Evolutionary conservation across 306 rosid species (phyloP).

Genomic region (Hippophae gyantsensis): DNA sequence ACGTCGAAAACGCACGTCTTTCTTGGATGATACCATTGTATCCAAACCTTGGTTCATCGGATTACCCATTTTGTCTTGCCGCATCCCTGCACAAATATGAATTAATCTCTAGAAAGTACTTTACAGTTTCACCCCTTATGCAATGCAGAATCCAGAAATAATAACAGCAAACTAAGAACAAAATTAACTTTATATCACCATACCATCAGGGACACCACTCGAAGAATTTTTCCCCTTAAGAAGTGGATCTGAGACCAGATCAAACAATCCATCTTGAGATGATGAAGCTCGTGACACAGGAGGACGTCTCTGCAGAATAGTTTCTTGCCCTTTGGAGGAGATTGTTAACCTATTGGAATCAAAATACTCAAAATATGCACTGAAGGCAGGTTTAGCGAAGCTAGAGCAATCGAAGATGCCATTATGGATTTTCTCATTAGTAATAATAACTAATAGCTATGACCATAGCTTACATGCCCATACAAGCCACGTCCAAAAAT

Average conservation of each 20-base stretch:
- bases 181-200: constrained; percentile 1
- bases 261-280: constrained; percentile 52
- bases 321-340: constrained; percentile 36
- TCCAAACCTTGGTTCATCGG: constrained; percentile 26
- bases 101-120: background rate
- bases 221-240: constrained; percentile 29
- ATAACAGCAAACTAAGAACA: background rate
- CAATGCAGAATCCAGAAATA: background rate
- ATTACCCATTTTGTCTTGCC: constrained; percentile 24
- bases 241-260: constrained; percentile 29
- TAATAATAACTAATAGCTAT: too few species aligned
- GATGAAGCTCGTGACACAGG: constrained; percentile 41
- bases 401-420: too few species aligned
- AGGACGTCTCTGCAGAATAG: constrained; percentile 32
- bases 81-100: constrained; percentile 24
- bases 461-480: too few species aligned
- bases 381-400: too few species aligned
- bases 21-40: constrained; percentile 37
- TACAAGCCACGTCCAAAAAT: too few species aligned
- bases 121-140: too few species aligned
- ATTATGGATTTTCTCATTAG: too few species aligned
- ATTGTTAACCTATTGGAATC: constrained; percentile 27
- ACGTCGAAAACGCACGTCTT: constrained; percentile 39
- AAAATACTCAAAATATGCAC: background rate
- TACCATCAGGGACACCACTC: constrained; percentile 33